phyloP scores from a whole-genome alignment of 2,329 filamentous ascomycete species.

The Sarocladium strictum region DNA sequence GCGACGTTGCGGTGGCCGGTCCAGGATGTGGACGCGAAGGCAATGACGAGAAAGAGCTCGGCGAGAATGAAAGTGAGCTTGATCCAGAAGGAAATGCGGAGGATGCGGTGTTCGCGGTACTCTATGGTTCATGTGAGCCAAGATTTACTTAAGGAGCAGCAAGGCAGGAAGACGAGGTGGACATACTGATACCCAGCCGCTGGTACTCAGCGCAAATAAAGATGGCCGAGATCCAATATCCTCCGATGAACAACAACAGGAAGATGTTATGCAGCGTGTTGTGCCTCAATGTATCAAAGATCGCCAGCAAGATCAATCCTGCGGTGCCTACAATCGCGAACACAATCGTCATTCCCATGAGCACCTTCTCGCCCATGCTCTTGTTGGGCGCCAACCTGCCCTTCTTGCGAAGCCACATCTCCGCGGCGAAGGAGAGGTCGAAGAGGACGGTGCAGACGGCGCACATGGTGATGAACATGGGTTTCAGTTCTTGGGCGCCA shows the following conservation, averaged over 20 bases:
- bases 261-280: constrained; percentile 66
- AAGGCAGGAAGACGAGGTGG: neutral
- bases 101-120: constrained; percentile 67
- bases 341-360: constrained; percentile 56
- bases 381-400: constrained; percentile 73
- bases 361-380: constrained; percentile 54
- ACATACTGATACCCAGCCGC: constrained; percentile 66
- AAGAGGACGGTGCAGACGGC: constrained; percentile 71
- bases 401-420: constrained; percentile 78
- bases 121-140: constrained; percentile 30
- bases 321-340: constrained; percentile 69
- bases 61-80: constrained; percentile 81
- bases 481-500: constrained; percentile 58
- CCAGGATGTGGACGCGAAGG: constrained; percentile 58
- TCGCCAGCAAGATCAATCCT: constrained; percentile 74
- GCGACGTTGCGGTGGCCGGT: constrained; percentile 53
- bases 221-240: constrained; percentile 79
- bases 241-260: constrained; percentile 75
- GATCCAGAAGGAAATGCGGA: constrained; percentile 77
- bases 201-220: constrained; percentile 91
- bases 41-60: constrained; percentile 67
- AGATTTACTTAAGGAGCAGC: neutral
- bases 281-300: constrained; percentile 78
- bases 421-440: constrained; percentile 71
- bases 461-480: constrained; percentile 71